phyloP scores from a whole-genome alignment of 2,329 filamentous ascomycete genomes.

The Colletotrichum trifolii region DNA sequence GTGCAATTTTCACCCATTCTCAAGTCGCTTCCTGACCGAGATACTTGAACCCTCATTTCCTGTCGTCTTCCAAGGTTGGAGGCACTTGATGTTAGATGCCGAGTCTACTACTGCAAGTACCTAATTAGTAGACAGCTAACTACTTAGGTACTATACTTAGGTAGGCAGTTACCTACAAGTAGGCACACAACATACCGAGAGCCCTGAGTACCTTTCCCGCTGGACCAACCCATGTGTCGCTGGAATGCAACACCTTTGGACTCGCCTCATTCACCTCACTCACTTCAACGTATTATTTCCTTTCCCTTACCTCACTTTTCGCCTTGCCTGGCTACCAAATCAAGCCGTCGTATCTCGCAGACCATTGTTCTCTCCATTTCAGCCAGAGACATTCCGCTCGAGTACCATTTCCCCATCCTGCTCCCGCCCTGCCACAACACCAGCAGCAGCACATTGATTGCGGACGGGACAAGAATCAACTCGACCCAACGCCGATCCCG shows the following conservation, averaged over 20 bases:
- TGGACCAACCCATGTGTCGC: neutral
- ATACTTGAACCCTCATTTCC: too few relatives aligned
- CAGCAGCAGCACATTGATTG: constrained; percentile 3
- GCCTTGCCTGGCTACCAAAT: neutral
- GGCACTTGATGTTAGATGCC: too few relatives aligned
- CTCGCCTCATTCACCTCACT: too few relatives aligned
- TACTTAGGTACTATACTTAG: too few relatives aligned
- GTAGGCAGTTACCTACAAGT: too few relatives aligned
- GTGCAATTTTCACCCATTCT: accelerated
- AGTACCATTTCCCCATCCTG: constrained; percentile 32
- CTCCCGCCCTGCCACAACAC: constrained; percentile 35
- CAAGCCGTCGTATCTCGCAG: neutral
- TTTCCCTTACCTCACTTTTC: neutral
- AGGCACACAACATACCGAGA: too few relatives aligned
- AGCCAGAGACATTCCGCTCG: constrained; percentile 33
- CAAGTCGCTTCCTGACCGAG: too few relatives aligned
- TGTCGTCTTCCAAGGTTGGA: too few relatives aligned
- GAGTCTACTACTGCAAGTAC: too few relatives aligned
- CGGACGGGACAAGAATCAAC: constrained; percentile 21
- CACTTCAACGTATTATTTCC: neutral
- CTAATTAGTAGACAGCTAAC: too few relatives aligned
- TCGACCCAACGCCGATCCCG: constrained; percentile 9
- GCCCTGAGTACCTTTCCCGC: too few relatives aligned
- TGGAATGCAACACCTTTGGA: constrained; percentile 17
- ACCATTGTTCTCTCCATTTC: constrained; percentile 28